Conservation (phyloP, 345 rosid species). For the Reutealis trisperma region DNA sequence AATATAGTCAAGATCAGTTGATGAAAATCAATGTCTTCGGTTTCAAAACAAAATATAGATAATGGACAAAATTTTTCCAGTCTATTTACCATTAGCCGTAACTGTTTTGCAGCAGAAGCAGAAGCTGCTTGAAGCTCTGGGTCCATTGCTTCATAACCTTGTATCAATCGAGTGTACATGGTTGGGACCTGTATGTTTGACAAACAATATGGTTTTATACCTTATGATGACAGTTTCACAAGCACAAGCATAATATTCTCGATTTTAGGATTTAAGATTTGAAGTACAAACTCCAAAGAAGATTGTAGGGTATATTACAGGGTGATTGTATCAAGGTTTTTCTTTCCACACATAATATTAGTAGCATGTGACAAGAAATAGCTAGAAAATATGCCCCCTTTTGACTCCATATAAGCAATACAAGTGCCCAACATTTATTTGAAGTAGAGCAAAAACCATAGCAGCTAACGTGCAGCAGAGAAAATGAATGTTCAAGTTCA, state of each 20-base stretch:
- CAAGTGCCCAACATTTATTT: not conserved
- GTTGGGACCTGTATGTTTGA: conserved; percentile 76
- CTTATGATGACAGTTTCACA: not conserved
- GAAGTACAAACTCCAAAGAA: not conserved
- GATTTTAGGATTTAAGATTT: not conserved
- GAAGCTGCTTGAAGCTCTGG: conserved; percentile 61
- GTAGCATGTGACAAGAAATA: not conserved
- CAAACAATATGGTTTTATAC: conserved; percentile 12
- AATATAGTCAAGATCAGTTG: not conserved
- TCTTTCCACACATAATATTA: not conserved
- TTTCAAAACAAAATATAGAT: not conserved
- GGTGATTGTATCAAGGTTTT: conserved; percentile 3
- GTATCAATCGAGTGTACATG: conserved; percentile 89
- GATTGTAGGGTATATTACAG: not conserved
- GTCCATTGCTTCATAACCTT: conserved; percentile 96
- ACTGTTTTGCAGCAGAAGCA: conserved; percentile 69
- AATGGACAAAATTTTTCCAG: not conserved
- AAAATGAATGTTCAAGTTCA: not conserved
- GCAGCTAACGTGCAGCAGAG: not conserved
- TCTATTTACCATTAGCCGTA: conserved; percentile 79
- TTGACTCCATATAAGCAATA: not conserved
- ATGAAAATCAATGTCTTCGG: too few species aligned
- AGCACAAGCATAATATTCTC: conserved; percentile 4
- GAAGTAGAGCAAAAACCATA: not conserved
- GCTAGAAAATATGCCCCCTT: not conserved